phyloP scores from a whole-genome alignment of 257 asterid species.

The Linaria vulgaris region DNA sequence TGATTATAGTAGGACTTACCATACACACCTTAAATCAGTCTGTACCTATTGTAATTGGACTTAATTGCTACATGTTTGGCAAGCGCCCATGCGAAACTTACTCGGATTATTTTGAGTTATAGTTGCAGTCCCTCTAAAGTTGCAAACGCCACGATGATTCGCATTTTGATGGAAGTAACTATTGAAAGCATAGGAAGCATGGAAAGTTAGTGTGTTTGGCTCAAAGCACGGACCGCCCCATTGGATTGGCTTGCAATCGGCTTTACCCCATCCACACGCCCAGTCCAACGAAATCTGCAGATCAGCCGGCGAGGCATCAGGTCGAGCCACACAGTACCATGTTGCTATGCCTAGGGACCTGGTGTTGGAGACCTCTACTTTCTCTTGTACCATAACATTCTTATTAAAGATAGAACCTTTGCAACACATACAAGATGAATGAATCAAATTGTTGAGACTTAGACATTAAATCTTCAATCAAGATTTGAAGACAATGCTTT shows the following conservation, averaged over 20 bases:
- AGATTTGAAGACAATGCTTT: too few species aligned
- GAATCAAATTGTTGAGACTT: too few species aligned
- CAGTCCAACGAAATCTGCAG: slow-evolving; percentile 73
- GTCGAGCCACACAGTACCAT: slow-evolving; percentile 81
- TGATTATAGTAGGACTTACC: too few species aligned
- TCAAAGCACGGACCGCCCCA: slow-evolving; percentile 70
- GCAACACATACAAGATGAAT: too few species aligned
- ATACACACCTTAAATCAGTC: too few species aligned
- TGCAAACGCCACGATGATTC: slow-evolving; percentile 67
- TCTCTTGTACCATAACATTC: slow-evolving; percentile 43
- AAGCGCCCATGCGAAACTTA: slow-evolving; percentile 20
- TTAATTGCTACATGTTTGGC: too few species aligned
- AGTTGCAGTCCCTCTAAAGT: slow-evolving; percentile 77
- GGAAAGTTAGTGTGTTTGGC: slow-evolving; percentile 59
- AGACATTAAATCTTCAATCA: too few species aligned
- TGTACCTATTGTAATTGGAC: background rate
- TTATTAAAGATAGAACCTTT: slow-evolving; percentile 18
- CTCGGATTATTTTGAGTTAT: slow-evolving; percentile 61
- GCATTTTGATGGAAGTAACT: slow-evolving; percentile 80
- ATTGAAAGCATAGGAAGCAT: slow-evolving; percentile 83
- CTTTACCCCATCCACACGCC: slow-evolving; percentile 73
- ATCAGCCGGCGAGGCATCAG: slow-evolving; percentile 46
- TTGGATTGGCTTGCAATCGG: slow-evolving; percentile 63
- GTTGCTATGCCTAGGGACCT: slow-evolving; percentile 67
- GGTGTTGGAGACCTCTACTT: slow-evolving; percentile 56